Evolutionary conservation across 257 asterid species (phyloP).

Genomic region (Nemophila menziesii): DNA sequence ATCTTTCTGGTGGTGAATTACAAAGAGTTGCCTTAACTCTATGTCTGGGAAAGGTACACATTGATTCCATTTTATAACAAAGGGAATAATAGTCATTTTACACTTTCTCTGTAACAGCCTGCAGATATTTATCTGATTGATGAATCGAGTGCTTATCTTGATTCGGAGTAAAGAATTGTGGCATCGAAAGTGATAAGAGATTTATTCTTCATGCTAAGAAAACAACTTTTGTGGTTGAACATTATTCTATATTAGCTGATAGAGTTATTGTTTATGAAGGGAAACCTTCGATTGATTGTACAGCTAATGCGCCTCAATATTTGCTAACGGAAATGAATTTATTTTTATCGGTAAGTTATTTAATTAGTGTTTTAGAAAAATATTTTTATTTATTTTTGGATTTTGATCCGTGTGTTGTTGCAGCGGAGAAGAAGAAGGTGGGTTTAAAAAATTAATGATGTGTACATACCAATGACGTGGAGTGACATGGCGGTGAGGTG

Average conservation of each 20-base stretch:
- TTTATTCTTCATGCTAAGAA: constrained; percentile 93
- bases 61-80: too few relatives aligned
- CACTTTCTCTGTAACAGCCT: too few relatives aligned
- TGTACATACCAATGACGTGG: too few relatives aligned
- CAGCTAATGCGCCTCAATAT: constrained; percentile 88
- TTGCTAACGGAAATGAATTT: constrained; percentile 95
- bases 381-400: background rate
- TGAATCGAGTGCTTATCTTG: constrained; percentile 98
- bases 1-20: constrained; percentile 98
- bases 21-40: constrained; percentile 92
- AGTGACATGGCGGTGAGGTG: too few relatives aligned
- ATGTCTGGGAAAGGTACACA: constrained; percentile 88
- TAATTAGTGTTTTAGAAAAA: too few relatives aligned
- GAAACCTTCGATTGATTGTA: constrained; percentile 70
- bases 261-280: constrained; percentile 96
- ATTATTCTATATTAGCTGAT: constrained; percentile 92
- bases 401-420: too few relatives aligned
- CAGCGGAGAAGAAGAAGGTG: too few relatives aligned
- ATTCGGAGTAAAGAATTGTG: constrained; percentile 97
- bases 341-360: constrained; percentile 86
- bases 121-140: constrained; percentile 93
- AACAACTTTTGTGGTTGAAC: constrained; percentile 94
- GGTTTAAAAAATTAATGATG: too few relatives aligned
- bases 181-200: constrained; percentile 96
- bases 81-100: too few relatives aligned